Base-by-base conservation (phyloP, 805 yeast genomes). In the Nakazawaea laoshanensis region DNA sequence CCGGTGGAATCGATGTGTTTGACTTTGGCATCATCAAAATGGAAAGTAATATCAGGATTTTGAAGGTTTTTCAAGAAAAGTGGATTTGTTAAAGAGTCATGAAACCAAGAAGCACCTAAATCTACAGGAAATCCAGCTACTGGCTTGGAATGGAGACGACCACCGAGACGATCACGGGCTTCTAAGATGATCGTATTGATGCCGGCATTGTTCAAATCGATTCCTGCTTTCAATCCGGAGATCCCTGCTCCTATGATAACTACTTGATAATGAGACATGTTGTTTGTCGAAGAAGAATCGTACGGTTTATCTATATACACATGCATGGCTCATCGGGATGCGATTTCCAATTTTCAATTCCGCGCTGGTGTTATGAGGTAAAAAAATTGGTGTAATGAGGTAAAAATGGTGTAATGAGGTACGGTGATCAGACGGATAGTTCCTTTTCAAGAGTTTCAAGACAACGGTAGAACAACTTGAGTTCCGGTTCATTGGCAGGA, bases 21-120 rank as follows among this genome's bases (percentile, higher is more conserved):
- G 7, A 38, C 34, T 31, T 44, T 47, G 5, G 57, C 56, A 40
- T 58, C 50, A 33, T 57, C 61, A 37, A 51, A 57, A 19, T 48
- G 50, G 25, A 41, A 49, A 7, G 47, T 27, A 20, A 56, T 53
- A 31, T 55, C 45, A 5, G 47, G 49, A 13, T 43, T 45, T 2
- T 28, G 37, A 30, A 45, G 48, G 2, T 64, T 74, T 40, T 70
- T 73, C 21, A 62, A 54, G 36, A 84, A 70, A 18, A 82, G 60
- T 2, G 71, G 66, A 47, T 87, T 87, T 27, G 66, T 63, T 32
- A 84, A 54, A 5, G 86, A 71, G 42, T 85, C 95, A 47, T 87
- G 96, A 50, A 81, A 82, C 96, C 96, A 87, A 8, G 89, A 73
- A 0, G 94, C 95, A 1, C 96, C 96, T 13, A 85, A 43, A 49